Evolutionary conservation across 2,329 filamentous ascomycete species (phyloP).

Genomic region (Beauveria rudraprayagi): DNA sequence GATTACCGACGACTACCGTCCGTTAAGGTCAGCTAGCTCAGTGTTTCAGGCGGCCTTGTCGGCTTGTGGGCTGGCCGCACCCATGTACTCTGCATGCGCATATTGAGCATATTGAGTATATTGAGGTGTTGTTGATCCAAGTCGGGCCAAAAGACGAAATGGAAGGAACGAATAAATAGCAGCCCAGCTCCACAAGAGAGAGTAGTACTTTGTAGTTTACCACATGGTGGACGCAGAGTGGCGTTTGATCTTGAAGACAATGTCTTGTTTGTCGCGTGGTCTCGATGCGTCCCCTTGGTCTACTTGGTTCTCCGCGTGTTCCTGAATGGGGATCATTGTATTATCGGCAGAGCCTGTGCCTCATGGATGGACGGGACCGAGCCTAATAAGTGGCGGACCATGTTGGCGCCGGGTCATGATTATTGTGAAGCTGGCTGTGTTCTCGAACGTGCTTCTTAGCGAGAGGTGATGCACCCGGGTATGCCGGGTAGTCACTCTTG

Average conservation of each 20-base stretch:
- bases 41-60: constrained; percentile 7
- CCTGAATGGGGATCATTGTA: neutral
- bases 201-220: neutral
- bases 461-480: too few species aligned
- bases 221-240: neutral
- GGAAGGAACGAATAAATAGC: neutral
- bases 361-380: neutral
- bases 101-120: neutral
- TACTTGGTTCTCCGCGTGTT: neutral
- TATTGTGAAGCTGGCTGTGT: neutral
- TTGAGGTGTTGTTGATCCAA: neutral
- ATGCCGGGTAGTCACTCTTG: neutral
- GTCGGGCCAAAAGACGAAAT: neutral
- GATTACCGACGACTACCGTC: neutral
- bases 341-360: neutral
- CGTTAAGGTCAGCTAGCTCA: neutral
- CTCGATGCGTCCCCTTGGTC: neutral
- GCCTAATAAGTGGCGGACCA: neutral
- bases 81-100: neutral
- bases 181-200: neutral
- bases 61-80: neutral
- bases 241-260: neutral
- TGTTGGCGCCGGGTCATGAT: neutral
- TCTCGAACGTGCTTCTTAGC: neutral
- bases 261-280: neutral